A percentile compares a stretch with the other conserved stretches of the same genome.
Evolutionary conservation across 2,329 filamentous ascomycete genomes (phyloP).

Genomic region (Alternaria infectoria): DNA sequence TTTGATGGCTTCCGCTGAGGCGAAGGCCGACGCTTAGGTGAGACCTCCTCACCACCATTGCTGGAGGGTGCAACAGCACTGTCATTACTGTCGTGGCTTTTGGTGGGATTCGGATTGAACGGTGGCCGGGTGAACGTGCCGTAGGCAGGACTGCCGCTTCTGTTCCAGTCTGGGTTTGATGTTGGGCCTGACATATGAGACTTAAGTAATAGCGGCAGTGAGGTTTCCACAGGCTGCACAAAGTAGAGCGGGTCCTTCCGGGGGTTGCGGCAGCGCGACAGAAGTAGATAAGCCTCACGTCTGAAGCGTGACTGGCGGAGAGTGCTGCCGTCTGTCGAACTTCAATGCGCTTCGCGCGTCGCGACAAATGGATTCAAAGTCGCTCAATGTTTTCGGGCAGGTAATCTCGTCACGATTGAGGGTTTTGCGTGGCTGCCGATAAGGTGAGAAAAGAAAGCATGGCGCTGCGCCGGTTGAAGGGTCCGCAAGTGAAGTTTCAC

Average conservation of each 20-base stretch:
- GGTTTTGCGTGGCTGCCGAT: conserved; percentile 6
- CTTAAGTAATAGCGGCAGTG: not conserved
- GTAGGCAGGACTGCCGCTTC: conserved; percentile 27
- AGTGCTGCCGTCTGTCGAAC: not conserved
- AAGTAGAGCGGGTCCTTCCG: conserved; percentile 1
- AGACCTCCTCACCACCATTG: conserved; percentile 24
- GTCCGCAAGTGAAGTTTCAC: conserved; percentile 10
- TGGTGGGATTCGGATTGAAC: conserved; percentile 17
- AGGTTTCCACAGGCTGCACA: not conserved
- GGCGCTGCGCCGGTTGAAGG: conserved; percentile 5
- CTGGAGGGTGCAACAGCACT: conserved; percentile 24
- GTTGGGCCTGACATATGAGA: conserved; percentile 37
- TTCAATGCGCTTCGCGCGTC: not conserved
- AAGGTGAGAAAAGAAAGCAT: conserved; percentile 17
- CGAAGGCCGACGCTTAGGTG: conserved; percentile 27
- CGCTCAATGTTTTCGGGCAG: not conserved
- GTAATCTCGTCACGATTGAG: conserved; percentile 1
- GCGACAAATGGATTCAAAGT: not conserved
- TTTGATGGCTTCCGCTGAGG: conserved; percentile 25
- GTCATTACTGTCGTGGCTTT: conserved; percentile 24
- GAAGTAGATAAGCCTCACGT: conserved; percentile 8
- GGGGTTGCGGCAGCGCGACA: not conserved
- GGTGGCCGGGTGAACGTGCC: conserved; percentile 31
- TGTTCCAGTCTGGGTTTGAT: conserved; percentile 34
- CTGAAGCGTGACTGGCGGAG: conserved; percentile 6